phyloP scores from a whole-genome alignment of 139 green algal genomes.

The Coccomyxa sp. region DNA sequence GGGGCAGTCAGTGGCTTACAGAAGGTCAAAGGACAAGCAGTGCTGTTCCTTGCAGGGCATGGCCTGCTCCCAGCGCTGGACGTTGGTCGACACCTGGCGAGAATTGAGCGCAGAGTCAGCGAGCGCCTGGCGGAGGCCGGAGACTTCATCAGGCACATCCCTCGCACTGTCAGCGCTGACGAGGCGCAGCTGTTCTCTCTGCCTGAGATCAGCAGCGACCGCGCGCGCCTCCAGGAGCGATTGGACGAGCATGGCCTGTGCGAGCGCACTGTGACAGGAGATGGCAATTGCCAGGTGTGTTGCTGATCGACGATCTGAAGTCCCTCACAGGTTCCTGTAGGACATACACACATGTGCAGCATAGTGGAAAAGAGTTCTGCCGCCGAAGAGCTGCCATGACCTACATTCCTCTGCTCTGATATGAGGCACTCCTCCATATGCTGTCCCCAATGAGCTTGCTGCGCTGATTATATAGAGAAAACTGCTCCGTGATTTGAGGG shows the following conservation, averaged over 20 bases:
- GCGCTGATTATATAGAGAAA: background rate
- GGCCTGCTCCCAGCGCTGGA: background rate
- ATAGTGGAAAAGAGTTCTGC: background rate
- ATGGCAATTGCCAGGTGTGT: slow-evolving; percentile 78
- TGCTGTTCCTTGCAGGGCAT: background rate
- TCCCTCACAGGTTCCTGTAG: background rate
- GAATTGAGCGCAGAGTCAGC: background rate
- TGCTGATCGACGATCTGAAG: background rate
- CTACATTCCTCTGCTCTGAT: no score
- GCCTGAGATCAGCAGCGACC: background rate
- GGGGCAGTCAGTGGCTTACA: background rate
- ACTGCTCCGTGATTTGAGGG: background rate
- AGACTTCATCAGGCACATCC: background rate
- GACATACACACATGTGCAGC: no score
- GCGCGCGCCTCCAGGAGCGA: slow-evolving; percentile 30
- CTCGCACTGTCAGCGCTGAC: background rate
- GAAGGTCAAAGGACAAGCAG: no score
- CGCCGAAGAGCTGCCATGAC: background rate
- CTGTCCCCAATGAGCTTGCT: background rate
- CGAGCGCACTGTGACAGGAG: slow-evolving; percentile 51
- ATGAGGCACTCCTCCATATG: background rate
- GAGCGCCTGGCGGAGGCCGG: background rate
- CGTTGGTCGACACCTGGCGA: no score
- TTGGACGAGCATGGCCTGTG: slow-evolving; percentile 53
- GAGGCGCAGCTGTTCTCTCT: background rate